Percentiles rank a stretch among this genome's conserved stretches.
Evolutionary conservation across 2,329 filamentous ascomycete genomes (phyloP).

Genomic region (Penicillium crustosum): DNA sequence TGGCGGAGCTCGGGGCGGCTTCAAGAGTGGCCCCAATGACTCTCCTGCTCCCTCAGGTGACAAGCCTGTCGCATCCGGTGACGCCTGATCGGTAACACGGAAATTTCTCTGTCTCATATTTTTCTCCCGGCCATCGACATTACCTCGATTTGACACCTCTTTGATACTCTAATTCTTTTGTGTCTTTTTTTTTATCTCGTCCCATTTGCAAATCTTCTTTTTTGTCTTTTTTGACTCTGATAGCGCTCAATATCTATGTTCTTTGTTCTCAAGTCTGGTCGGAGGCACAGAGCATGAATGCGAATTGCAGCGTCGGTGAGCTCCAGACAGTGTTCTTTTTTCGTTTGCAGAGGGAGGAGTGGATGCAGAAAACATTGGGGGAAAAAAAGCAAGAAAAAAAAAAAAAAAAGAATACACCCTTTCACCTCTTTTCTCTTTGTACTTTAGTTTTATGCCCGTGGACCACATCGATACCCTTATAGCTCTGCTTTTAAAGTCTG

Average conservation of each 20-base stretch:
- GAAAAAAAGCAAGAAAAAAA: conserved; percentile 11
- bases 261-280: conserved; percentile 1
- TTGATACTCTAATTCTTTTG: conserved; percentile 32
- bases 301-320: not conserved
- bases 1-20: conserved; percentile 53
- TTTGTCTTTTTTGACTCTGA: conserved; percentile 18
- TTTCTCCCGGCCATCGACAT: conserved; percentile 16
- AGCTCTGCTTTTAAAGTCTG: conserved; percentile 20
- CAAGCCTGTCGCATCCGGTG: conserved; percentile 37
- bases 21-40: conserved; percentile 52
- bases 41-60: conserved; percentile 36
- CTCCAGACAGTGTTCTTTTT: conserved; percentile 7
- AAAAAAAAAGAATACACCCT: conserved; percentile 7
- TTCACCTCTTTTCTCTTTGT: conserved; percentile 28
- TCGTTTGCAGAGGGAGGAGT: conserved; percentile 9
- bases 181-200: conserved; percentile 20
- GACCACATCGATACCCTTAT: conserved; percentile 40
- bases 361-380: conserved; percentile 13
- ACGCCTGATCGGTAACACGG: conserved; percentile 29
- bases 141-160: conserved; percentile 15
- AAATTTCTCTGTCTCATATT: conserved; percentile 16
- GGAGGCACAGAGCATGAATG: not conserved
- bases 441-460: conserved; percentile 29
- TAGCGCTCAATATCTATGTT: not conserved
- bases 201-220: conserved; percentile 24